Evolutionary conservation across 2,329 filamentous ascomycete genomes (phyloP), one percentile per base, ranked within the genome.

Genomic region (Xylariaceae sp.): DNA sequence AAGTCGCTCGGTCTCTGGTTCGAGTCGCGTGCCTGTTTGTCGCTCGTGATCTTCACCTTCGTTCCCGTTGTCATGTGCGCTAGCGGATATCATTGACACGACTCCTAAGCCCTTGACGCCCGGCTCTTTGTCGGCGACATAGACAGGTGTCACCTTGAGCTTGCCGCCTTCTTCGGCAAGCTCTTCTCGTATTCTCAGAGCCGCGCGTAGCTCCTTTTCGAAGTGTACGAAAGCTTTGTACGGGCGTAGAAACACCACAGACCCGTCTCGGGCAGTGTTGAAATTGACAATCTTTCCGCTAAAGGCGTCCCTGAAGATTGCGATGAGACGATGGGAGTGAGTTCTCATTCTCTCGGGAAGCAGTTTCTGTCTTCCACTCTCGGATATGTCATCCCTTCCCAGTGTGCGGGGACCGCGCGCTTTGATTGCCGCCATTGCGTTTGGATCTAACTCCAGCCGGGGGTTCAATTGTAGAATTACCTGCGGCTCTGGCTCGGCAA

Each of bases 271-370:
- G 13, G 42, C 42, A 16, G 31, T 28, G 10, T 19, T 14, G 16
- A 14, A 12, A 7, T 13, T 7, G n/a, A n/a, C n/a, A n/a, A n/a
- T n/a, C n/a, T n/a, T n/a, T n/a, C n/a, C n/a, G n/a, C n/a, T n/a
- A n/a, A n/a, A n/a, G 19, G 13, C 42, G 19, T 44, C 28, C 17
- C 6, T 19, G 12, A 44, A 12, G 42, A 44, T 44, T 11, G 42
- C 9, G 10, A 7, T 6, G 9, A 44, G 42, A 12, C 17, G 7
- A 22, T 13, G 11, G 6, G 42, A 44, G 18, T 44, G 42, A 16
- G 31, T 44, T 22, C 31, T 44, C 17, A 44, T 16, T 44, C 42
- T 44, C 42, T 44, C 42, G 16, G 42, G 42, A 9, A 44, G 42
- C 9, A 22, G 11, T 14, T 9, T 10, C 42, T 44, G 42, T 9